Percentiles rank a stretch among this genome's conserved stretches.
These are phyloP conservation scores for Auriscalpium vulgare DNA, from an alignment of 768 basidiomycete species.

Conservation along the genomic window DNA sequence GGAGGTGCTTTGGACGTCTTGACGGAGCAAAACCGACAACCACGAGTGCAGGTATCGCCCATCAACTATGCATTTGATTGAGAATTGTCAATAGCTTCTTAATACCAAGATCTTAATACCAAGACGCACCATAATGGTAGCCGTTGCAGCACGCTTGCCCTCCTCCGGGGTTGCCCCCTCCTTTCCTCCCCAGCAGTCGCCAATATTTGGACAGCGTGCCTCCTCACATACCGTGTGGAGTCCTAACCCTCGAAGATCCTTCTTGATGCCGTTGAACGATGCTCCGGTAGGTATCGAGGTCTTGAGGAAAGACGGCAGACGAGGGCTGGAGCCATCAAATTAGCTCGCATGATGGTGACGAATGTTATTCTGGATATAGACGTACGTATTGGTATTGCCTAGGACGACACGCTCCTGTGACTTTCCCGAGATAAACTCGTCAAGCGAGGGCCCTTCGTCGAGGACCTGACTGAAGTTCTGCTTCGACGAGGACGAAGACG, in stretches of 20 bases:
- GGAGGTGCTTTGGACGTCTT: slow-evolving; percentile 87
- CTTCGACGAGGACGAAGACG: slow-evolving; percentile 34
- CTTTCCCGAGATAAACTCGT: slow-evolving; percentile 73
- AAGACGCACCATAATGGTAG: slow-evolving; percentile 87
- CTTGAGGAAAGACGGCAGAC: slow-evolving; percentile 82
- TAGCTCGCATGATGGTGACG: not conserved
- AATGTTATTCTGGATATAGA: slow-evolving; percentile 2
- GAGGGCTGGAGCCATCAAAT: slow-evolving; percentile 44
- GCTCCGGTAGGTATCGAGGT: slow-evolving; percentile 85
- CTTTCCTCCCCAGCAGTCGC: slow-evolving; percentile 98
- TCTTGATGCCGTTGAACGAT: slow-evolving; percentile 90
- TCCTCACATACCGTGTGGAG: slow-evolving; percentile 98
- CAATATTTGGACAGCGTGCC: slow-evolving; percentile 97
- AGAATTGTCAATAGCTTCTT: not conserved
- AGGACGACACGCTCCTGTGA: slow-evolving; percentile 53
- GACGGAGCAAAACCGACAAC: slow-evolving; percentile 95
- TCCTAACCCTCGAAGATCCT: slow-evolving; percentile 83
- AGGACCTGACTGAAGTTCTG: slow-evolving; percentile 44
- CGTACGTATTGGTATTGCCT: slow-evolving; percentile 64
- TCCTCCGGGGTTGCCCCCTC: slow-evolving; percentile 56
- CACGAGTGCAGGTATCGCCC: slow-evolving; percentile 98
- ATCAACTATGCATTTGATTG: slow-evolving; percentile 55
- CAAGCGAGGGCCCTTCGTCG: slow-evolving; percentile 61
- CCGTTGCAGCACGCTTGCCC: slow-evolving; percentile 79
- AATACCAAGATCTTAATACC: not conserved